phyloP scores from a whole-genome alignment of 2,329 filamentous ascomycete genomes.

The Epichloe sp. region DNA sequence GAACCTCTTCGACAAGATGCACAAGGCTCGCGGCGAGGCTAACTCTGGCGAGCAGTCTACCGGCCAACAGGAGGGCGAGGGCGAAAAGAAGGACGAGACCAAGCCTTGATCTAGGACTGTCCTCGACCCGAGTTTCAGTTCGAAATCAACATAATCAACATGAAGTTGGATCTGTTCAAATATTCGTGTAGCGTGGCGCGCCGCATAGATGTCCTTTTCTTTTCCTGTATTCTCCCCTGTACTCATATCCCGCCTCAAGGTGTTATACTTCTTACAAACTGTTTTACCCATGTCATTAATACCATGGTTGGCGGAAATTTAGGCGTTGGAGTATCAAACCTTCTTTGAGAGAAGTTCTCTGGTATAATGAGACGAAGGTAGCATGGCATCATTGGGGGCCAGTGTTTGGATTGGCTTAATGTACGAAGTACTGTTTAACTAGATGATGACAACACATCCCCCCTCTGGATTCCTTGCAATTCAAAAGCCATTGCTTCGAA shows the following conservation, averaged over 20 bases:
- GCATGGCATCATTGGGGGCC: conserved; percentile 27
- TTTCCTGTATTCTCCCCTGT: conserved; percentile 31
- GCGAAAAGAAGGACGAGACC: conserved; percentile 65
- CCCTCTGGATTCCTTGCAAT: conserved; percentile 26
- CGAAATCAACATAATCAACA: not conserved
- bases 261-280: conserved; percentile 19
- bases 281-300: conserved; percentile 34
- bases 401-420: conserved; percentile 22
- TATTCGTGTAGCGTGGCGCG: conserved; percentile 21
- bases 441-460: conserved; percentile 44
- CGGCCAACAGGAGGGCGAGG: conserved; percentile 43
- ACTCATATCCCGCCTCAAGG: conserved; percentile 33
- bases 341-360: conserved; percentile 25
- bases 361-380: conserved; percentile 30
- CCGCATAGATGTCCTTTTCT: conserved; percentile 19
- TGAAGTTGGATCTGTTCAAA: conserved; percentile 13
- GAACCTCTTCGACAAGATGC: conserved; percentile 99
- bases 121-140: not conserved
- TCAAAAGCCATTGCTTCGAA: not conserved
- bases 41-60: conserved; percentile 36
- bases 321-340: conserved; percentile 41
- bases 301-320: conserved; percentile 29
- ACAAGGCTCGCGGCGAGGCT: conserved; percentile 76
- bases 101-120: conserved; percentile 42
- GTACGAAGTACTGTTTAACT: conserved; percentile 22